Evolutionary conservation across 2,329 filamentous ascomycete species (phyloP), one percentile per base, ranked within the genome.

Genomic region (Penicillium sp.): DNA sequence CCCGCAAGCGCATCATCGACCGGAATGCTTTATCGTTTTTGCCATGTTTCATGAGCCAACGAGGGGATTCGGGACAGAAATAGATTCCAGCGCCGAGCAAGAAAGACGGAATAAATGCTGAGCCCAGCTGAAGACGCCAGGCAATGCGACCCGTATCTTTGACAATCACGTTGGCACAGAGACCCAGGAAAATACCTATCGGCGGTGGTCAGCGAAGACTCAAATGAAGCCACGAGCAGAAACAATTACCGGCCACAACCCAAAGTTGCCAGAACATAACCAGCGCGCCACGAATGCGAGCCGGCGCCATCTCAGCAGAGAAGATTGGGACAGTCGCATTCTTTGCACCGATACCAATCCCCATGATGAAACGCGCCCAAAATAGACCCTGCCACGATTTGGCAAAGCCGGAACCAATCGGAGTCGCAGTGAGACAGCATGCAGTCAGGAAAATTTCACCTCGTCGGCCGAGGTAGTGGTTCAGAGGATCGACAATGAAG

Each of bases 251-350:
- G 18, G 18, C 18, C 5, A 22, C 18, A 22, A 22, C 18, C 69
- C 71, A 77, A 12, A 77, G 55, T 54, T 77, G 74, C 71, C 72
- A 77, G 0, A 65, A 70, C 70, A 74, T 76, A 26, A 75, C 72
- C 3, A 77, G 54, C 4, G 68, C 72, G 7, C 74, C 74, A 3
- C 74, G 70, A 39, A 76, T 74, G n/a, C 63, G 60, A 1, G 72
- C 66, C 0, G 74, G 74, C 0, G 71, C 61, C 41, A 71, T 74
- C 42, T 77, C 74, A 1, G 74, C 73, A 0, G 72, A 71, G 48
- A 69, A 76, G 17, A 77, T 68, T 0, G 74, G 74, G 0, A 76
- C 70, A 0, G 71, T 74, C 3, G 57, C 55, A 42, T 59, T 60
- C 27, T 66, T 40, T 13, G 34, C 13, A 14, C 31, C 62, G 59